Base-by-base conservation (phyloP, 2,329 filamentous ascomycete genomes). In the Emergomyces pasteurianus region DNA sequence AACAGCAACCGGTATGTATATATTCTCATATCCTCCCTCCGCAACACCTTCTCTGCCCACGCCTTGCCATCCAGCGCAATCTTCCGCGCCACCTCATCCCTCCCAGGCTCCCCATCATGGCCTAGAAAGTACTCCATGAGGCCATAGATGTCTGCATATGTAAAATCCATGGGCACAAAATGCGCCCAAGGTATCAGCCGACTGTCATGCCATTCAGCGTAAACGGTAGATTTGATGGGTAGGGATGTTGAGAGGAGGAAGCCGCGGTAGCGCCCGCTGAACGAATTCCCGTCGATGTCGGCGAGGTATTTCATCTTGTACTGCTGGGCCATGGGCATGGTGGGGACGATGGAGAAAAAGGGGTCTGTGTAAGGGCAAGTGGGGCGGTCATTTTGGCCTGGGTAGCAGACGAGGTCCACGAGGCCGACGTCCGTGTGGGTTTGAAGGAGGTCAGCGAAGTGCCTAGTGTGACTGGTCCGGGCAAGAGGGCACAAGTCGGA, bases 131-230 rank as follows among this genome's bases (percentile, higher is more conserved):
- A 92, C 61, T 87, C 83, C 79, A 90, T 80, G 60, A 90, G 85
- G 50, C 83, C 85, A 63, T 85, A 91, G 67, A 88, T 81, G 66
- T 92, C 89, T 42, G 82, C 76, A 67, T 86, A 91, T 1, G 85
- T 82, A 68, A 83, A 88, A 69, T 91, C 87, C 81, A 92, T 85
- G 18, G 89, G 89, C 1, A 91, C 85, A 67, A 89, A 92, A 72
- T 94, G 89, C 67, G 84, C 84, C 89, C 89, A 94, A 0, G 87
- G 80, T 1, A 90, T 77, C 1, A 92, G 77, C 2, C 89, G 80
- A 52, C 81, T 82, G 70, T 92, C 88, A 68, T 92, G 89, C 89
- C 89, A 94, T 71, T 94, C 89, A 23, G 83, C 80, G 74, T 86
- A 94, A 26, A 92, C 77, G 0, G 89, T 90, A 6, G 86, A 83